Percentiles rank a stretch among this genome's conserved stretches.
Evolutionary conservation across 495 filamentous ascomycete species (phyloP).

Genomic region (Tirmania nivea): DNA sequence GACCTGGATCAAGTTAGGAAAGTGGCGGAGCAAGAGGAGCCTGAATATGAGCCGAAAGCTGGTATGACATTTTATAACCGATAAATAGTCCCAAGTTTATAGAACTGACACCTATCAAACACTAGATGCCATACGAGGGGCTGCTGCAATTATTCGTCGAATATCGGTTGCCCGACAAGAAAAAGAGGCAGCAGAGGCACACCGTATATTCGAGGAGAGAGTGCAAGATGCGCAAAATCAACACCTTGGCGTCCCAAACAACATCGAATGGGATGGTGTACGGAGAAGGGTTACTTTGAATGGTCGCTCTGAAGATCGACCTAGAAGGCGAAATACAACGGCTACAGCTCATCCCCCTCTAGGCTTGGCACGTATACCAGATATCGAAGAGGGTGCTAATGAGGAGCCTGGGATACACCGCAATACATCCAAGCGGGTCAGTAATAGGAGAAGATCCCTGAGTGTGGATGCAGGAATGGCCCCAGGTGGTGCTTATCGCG

Average conservation of each 20-base stretch:
- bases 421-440: conserved; percentile 28
- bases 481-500: conserved; percentile 9
- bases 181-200: conserved; percentile 62
- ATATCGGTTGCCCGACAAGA: conserved; percentile 56
- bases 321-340: conserved; percentile 21
- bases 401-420: conserved; percentile 36
- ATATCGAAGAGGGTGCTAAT: conserved; percentile 33
- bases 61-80: background rate
- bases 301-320: conserved; percentile 19
- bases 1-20: conserved; percentile 89
- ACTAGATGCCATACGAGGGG: conserved; percentile 68
- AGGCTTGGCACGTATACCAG: conserved; percentile 73
- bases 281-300: conserved; percentile 51
- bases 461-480: conserved; percentile 24
- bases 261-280: conserved; percentile 85
- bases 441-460: conserved; percentile 27
- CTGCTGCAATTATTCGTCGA: conserved; percentile 71
- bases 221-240: conserved; percentile 45
- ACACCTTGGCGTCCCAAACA: conserved; percentile 38
- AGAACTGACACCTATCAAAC: no score
- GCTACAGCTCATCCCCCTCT: conserved; percentile 53
- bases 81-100: no score
- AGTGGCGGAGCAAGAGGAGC: conserved; percentile 81
- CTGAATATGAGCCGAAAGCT: conserved; percentile 85
- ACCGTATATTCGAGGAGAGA: conserved; percentile 56